phyloP scores from a whole-genome alignment of 495 filamentous ascomycete species.

The Aspergillus bridgeri region DNA sequence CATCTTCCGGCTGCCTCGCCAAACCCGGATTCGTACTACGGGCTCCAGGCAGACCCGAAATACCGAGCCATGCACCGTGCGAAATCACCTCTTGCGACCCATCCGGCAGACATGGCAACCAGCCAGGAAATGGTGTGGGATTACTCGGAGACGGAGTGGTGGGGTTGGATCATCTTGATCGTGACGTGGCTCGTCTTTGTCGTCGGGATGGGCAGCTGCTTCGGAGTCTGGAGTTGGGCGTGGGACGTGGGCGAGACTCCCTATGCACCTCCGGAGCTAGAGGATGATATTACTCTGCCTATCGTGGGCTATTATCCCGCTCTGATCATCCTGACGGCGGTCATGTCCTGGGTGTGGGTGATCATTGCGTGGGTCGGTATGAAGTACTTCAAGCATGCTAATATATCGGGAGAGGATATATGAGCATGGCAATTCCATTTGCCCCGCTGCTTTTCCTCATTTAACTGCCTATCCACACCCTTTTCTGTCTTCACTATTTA shows the following conservation, averaged over 20 bases:
- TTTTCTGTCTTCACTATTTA: not conserved
- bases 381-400: conserved; percentile 98
- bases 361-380: conserved; percentile 95
- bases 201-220: conserved; percentile 88
- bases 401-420: conserved; percentile 63
- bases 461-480: not conserved
- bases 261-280: conserved; percentile 86
- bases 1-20: conserved; percentile 49
- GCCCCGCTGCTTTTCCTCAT: not conserved
- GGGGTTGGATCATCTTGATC: conserved; percentile 89
- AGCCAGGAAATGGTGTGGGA: conserved; percentile 60
- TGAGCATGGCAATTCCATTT: conserved; percentile 17
- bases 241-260: conserved; percentile 98
- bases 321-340: conserved; percentile 81
- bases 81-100: conserved; percentile 59
- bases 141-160: conserved; percentile 91
- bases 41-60: conserved; percentile 33
- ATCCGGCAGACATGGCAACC: conserved; percentile 33
- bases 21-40: conserved; percentile 67
- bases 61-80: conserved; percentile 46
- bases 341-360: conserved; percentile 99
- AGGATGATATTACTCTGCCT: conserved; percentile 88
- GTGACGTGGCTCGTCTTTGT: conserved; percentile 95
- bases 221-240: conserved; percentile 99
- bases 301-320: conserved; percentile 97